Evolutionary conservation across 768 basidiomycete species (phyloP), one percentile per base, ranked within the genome.

Genomic region (Tubosaeta brunneosetosa): DNA sequence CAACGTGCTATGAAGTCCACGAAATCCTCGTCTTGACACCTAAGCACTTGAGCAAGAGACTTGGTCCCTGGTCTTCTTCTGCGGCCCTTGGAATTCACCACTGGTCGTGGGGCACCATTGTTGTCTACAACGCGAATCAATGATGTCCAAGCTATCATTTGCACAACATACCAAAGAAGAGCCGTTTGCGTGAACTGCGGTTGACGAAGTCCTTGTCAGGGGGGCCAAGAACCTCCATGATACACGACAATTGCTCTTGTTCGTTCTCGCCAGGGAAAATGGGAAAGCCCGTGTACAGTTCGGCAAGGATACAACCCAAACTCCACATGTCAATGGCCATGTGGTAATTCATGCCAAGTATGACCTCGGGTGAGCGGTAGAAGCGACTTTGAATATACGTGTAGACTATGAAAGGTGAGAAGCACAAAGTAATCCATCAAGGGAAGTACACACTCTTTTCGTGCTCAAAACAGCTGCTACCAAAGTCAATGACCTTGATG

Each of bases 301-400:
- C 97, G 14, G 97, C 97, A 49, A 99, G 76, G 56, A 99, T 99
- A 64, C 97, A 99, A 34, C 97, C 97, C 60, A 99, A 71, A 75
- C 93, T 95, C 97, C 97, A 99, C 94, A 99, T 99, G 67, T 98
- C 93, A 57, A 94, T 95, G 32, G 91, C 94, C 93, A 97, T 98
- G 66, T 95, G 92, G 69, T 99, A 99, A 68, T 94, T 97, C 88
- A 95, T 91, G 49, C 97, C 97, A 36, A 99, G 82, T 51, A 99
- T 99, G 61, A 99, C 95, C 72, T 99, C 97, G 3, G 97, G 97
- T 17, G 94, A 97, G n/a, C 97, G 92, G 73, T 99, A 99, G 76
- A 99, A 99, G 38, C 97, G 91, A 73, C 93, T 95, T 71, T 98
- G 97, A 58, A 99, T 98, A 66, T 99, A 99, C 1, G 97, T 99